A percentile compares a stretch with the other conserved stretches of the same genome.
These are phyloP conservation scores for Cunninghamia lanceolata DNA, from an alignment of 75 land plant species.

Conservation along the genomic window DNA sequence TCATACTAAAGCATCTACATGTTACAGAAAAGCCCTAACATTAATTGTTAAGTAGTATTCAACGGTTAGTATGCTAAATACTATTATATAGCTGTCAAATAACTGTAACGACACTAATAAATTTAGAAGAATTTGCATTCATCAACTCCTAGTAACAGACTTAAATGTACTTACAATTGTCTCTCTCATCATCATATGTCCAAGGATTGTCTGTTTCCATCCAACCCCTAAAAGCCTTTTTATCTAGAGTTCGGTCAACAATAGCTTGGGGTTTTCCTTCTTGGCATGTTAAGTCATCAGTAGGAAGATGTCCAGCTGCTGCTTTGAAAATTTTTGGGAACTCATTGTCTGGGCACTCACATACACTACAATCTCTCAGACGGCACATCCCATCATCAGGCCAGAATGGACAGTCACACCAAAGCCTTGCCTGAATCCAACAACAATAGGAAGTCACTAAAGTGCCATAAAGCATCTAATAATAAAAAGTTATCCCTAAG, in stretches of 20 bases:
- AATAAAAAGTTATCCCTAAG: not conserved
- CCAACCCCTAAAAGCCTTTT: conserved; percentile 34
- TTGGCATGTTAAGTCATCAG: conserved; percentile 31
- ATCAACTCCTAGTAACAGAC: not conserved
- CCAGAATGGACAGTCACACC: conserved; percentile 56
- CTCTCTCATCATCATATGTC: conserved; percentile 43
- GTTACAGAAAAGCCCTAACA: not conserved
- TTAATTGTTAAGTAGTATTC: not conserved
- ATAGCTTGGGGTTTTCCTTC: conserved; percentile 37
- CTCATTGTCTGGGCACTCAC: conserved; percentile 51
- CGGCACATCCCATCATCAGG: conserved; percentile 54
- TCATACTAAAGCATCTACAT: not conserved
- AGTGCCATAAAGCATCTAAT: not conserved
- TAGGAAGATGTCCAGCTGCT: conserved; percentile 12
- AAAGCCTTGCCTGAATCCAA: conserved; percentile 25
- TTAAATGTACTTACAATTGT: conserved; percentile 22
- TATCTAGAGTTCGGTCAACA: conserved; percentile 39
- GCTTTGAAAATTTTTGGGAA: conserved; percentile 32
- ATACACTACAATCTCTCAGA: conserved; percentile 48
- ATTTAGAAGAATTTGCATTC: not conserved
- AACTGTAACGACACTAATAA: conserved; percentile 1
- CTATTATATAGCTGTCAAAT: not conserved
- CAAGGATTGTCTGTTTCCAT: conserved; percentile 48
- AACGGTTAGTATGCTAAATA: not conserved
- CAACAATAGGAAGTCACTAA: conserved; percentile 4